Conservation (phyloP, 2,329 filamentous ascomycete genomes). For the Domatiomyces catenatus region DNA sequence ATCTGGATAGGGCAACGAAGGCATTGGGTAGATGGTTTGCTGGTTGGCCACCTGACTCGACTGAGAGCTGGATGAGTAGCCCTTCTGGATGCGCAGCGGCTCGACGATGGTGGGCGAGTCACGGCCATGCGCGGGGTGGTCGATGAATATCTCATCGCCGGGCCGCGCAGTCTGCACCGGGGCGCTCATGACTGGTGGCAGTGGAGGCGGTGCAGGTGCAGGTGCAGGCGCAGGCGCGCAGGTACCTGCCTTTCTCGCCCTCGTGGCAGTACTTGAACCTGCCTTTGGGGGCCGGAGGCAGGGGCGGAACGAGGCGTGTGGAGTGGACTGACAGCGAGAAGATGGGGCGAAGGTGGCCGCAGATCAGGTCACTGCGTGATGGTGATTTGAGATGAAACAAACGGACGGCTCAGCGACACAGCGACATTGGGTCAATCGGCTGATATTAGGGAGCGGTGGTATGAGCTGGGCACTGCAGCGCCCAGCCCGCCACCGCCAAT, state of each 20-base stretch:
- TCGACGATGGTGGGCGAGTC: constrained; percentile 62
- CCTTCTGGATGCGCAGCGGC: constrained; percentile 72
- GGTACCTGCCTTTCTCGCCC: background rate
- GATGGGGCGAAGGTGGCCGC: background rate
- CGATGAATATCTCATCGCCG: constrained; percentile 71
- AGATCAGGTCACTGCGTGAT: background rate
- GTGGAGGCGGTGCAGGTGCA: no score
- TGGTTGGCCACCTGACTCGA: constrained; percentile 22
- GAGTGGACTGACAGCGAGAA: background rate
- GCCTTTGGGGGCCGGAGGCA: background rate
- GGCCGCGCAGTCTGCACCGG: constrained; percentile 46
- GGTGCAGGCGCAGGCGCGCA: background rate
- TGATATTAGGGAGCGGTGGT: background rate
- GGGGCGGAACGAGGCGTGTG: background rate
- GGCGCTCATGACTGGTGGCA: constrained; percentile 26
- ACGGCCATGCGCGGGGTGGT: constrained; percentile 27
- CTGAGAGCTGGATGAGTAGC: constrained; percentile 44
- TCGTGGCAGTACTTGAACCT: background rate
- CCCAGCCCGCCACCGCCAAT: background rate
- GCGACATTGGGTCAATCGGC: background rate
- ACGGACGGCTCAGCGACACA: background rate
- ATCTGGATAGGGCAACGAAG: constrained; percentile 59
- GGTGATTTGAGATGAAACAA: background rate
- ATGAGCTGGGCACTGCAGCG: no score
- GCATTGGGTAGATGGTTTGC: constrained; percentile 51